Evolutionary conservation across 805 yeast genomes (phyloP), one percentile per base, ranked within the genome.

Genomic region (Naumovozyma dairenensis): DNA sequence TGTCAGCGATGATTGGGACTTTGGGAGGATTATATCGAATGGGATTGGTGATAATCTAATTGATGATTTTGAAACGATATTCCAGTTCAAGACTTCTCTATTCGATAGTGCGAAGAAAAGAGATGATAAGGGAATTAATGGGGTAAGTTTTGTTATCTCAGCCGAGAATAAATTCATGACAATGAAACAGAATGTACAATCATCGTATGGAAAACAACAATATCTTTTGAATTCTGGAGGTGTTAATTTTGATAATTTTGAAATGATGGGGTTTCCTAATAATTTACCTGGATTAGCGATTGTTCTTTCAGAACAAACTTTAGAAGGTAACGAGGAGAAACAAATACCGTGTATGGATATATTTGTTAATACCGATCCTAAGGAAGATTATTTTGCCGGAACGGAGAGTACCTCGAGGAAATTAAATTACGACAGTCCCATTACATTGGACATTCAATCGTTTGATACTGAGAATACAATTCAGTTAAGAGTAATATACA

Each of bases 41-140:
- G 59, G 57, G 3, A 36, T 53, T 21, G 60, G 60, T 16, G 60
- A 55, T 34, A 53, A 52, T 36, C 43, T 37, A n/a, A 50, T 55
- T 15, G 47, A 53, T 43, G 53, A 55, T 37, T 53, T 53, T 33
- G 60, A 55, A 38, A 40, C 42, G 6, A 37, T 36, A 5, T 44
- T 46, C 6, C 41, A 39, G 17, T 49, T 55, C 31, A 45, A 37
- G 14, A 33, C 40, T n/a, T 20, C 26, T 5, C 24, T 25, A 19
- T 21, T 30, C 19, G 19, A 33, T 9, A n/a, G n/a, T n/a, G n/a
- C n/a, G n/a, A n/a, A n/a, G n/a, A n/a, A n/a, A n/a, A n/a, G n/a
- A n/a, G 25, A 13, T 15, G 24, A 34, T 14, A 29, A 28, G 12
- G 29, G 39, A 31, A 55, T 55, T n/a, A 54, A 55, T 36, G 60